Evolutionary conservation across 768 basidiomycete genomes (phyloP), one percentile per base, ranked within the genome.

Genomic region (Pisolithus sp.): DNA sequence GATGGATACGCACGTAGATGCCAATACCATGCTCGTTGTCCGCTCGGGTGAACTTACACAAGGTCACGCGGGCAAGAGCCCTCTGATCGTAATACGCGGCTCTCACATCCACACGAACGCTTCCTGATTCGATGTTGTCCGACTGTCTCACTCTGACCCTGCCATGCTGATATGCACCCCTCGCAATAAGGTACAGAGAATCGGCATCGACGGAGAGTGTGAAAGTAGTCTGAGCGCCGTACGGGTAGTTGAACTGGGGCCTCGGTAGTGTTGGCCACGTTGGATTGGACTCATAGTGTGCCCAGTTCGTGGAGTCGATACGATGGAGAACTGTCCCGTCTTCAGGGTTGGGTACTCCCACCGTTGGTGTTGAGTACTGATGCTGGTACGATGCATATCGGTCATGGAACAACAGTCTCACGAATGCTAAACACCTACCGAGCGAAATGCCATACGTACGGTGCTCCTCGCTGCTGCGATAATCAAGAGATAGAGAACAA

Each of bases 1-100:
- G 15, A 18, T 24, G 15, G 46, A 31, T 3, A 61, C 71, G 52
- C 49, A 72, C 75, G 39, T 65, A 74, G 50, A 75, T 64, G 0
- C 73, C 73, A 13, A 74, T 57, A 18, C 72, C 73, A 36, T 67
- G 52, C 37, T 62, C 53, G 8, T 62, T 56, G 21, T 60, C 62
- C 7, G 48, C 50, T 31, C 58, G 64, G 34, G 54, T 53, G 2
- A 75, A 58, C n/a, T 46, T 53, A 50, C 70, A 73, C 15, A 73
- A 57, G 5, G 61, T 55, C 18, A 66, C 65, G n/a, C 58, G 56
- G 5, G 60, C 56, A 2, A 71, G 63, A 9, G 62, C 53, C 8
- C 43, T 49, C 5, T 51, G 39, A 26, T 48, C 39, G 30, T 62
- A 40, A 44, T 70, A 74, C n/a, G 65, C 53, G 24, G 64, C 64